Conservation (phyloP, 1,139 yeast genomes). For the Pichiaceae sp. region DNA sequence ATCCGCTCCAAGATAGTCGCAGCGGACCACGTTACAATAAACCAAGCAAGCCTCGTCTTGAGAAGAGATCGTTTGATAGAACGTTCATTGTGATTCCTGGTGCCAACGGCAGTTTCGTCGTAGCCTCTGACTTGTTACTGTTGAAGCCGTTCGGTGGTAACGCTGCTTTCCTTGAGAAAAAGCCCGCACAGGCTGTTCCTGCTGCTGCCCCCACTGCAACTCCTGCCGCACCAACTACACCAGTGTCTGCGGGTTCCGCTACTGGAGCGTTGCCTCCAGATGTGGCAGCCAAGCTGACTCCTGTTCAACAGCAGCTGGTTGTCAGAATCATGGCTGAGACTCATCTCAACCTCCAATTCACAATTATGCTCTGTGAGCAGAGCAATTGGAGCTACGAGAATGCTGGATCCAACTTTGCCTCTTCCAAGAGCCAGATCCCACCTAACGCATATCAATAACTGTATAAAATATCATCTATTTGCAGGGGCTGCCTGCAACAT, state of each 20-base stretch:
- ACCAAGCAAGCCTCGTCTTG: constrained; percentile 32
- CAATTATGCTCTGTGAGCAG: constrained; percentile 80
- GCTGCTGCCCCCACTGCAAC: constrained; percentile 6
- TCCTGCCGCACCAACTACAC: neutral
- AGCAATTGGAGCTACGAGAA: constrained; percentile 75
- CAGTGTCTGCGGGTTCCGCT: constrained; percentile 3
- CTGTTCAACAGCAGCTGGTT: constrained; percentile 58
- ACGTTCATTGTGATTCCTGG: constrained; percentile 73
- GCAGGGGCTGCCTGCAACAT: too few species aligned
- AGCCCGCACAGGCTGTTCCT: constrained; percentile 3
- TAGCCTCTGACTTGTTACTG: constrained; percentile 76
- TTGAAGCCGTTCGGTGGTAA: constrained; percentile 55
- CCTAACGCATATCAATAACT: constrained; percentile 39
- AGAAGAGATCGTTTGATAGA: constrained; percentile 79
- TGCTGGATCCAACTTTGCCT: constrained; percentile 66
- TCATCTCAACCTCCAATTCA: constrained; percentile 66
- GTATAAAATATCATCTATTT: neutral
- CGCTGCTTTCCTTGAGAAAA: constrained; percentile 44
- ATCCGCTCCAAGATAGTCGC: constrained; percentile 13
- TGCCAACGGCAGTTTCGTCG: constrained; percentile 59
- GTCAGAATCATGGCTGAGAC: constrained; percentile 66
- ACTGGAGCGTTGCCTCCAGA: constrained; percentile 35
- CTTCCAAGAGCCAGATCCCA: constrained; percentile 48
- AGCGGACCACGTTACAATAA: constrained; percentile 14
- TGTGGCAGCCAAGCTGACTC: constrained; percentile 41